Evolutionary conservation across 2,329 filamentous ascomycete species (phyloP).

Genomic region (Aspergillus proliferans): DNA sequence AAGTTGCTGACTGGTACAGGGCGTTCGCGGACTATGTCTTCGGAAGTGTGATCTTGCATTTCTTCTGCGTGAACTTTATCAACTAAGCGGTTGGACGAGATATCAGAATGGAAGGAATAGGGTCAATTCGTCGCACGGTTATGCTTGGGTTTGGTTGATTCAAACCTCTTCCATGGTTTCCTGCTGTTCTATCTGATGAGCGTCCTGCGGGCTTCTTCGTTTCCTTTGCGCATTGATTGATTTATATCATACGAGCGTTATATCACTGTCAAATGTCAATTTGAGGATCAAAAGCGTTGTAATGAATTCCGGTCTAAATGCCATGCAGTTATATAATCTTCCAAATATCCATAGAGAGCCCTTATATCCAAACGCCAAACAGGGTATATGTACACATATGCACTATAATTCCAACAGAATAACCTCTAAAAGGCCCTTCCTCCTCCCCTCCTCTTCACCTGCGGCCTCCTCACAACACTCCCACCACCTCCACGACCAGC

Average conservation of each 20-base stretch:
- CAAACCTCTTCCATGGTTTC: neutral
- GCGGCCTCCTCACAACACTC: conserved; percentile 36
- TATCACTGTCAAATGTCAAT: neutral
- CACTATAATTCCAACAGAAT: conserved; percentile 6
- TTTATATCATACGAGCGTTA: neutral
- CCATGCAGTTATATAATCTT: too few relatives aligned
- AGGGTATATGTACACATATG: conserved; percentile 4
- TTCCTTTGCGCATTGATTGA: neutral
- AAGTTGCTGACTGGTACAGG: conserved; percentile 40
- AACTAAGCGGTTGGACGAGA: conserved; percentile 55
- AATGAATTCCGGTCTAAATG: too few relatives aligned
- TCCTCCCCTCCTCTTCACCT: conserved; percentile 28
- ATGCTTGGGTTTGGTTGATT: neutral
- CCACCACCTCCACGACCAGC: conserved; percentile 19
- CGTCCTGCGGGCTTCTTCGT: neutral
- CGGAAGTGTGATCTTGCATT: conserved; percentile 90
- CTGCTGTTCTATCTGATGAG: neutral
- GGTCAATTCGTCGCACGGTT: neutral
- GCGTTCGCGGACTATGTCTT: conserved; percentile 96
- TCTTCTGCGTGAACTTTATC: conserved; percentile 99
- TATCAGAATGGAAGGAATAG: neutral
- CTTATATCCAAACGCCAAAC: neutral
- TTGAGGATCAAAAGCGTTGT: neutral
- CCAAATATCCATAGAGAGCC: too few relatives aligned
- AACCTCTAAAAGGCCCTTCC: conserved; percentile 28